Percentiles rank a stretch among this genome's conserved stretches.
These are phyloP conservation scores for Oryza meyeriana DNA, from an alignment of 176 grass and related monocot species.

Conservation along the genomic window DNA sequence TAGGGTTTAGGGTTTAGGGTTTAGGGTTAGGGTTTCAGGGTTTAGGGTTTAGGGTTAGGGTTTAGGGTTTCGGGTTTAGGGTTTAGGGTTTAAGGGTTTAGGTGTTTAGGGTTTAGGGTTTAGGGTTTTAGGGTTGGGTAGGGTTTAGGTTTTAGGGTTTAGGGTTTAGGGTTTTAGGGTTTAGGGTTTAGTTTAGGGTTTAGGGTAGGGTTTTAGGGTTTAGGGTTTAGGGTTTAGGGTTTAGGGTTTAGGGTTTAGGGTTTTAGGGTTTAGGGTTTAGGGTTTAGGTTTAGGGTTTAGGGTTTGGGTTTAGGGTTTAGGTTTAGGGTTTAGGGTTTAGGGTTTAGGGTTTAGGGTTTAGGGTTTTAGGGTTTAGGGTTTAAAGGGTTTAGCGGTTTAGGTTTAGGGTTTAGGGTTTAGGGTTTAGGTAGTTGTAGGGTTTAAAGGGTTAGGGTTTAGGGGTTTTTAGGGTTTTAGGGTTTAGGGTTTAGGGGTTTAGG, in stretches of 20 bases:
- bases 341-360: constrained; percentile 13
- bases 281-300: not conserved
- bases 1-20: not conserved
- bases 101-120: not conserved
- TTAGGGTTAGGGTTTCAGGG: not conserved
- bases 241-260: constrained; percentile 5
- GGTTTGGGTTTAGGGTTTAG: constrained; percentile 33
- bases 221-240: not conserved
- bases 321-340: constrained; percentile 28
- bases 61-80: constrained; percentile 15
- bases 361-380: no score
- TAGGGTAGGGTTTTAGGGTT: not conserved
- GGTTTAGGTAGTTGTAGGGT: constrained; percentile 37
- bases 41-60: constrained; percentile 33
- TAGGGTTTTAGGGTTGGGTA: constrained; percentile 16
- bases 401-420: constrained; percentile 36
- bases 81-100: constrained; percentile 14
- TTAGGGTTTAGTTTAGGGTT: not conserved
- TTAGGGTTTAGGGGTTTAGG: constrained; percentile 32
- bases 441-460: constrained; percentile 32
- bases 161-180: not conserved
- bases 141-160: constrained; percentile 18
- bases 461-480: constrained; percentile 36
- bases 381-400: constrained; percentile 17
- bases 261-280: constrained; percentile 3